Conservation (phyloP, 345 rosid species). For the Citrus trifoliata region DNA sequence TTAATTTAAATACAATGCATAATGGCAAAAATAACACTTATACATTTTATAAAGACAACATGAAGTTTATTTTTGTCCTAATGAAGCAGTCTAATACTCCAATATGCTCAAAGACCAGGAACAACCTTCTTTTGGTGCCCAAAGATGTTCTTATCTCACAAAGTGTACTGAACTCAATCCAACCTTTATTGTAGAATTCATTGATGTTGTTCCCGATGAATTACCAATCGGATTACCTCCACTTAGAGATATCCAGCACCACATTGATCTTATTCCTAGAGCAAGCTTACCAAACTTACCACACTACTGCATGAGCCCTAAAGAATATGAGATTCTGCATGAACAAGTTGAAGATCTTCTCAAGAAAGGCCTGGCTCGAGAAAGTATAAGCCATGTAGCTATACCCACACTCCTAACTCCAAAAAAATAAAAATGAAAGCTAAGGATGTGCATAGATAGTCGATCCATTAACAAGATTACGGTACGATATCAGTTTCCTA, state of each 20-base stretch:
- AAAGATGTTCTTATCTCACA: background rate
- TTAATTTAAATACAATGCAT: background rate
- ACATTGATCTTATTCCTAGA: background rate
- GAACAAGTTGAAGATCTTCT: background rate
- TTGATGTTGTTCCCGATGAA: background rate
- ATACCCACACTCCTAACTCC: background rate
- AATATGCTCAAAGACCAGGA: background rate
- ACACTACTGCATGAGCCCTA: background rate
- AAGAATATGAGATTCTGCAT: background rate
- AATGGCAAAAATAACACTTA: background rate
- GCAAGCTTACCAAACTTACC: background rate
- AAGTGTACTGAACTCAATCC: background rate
- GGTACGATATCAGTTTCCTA: too few species aligned
- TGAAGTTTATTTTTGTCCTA: background rate
- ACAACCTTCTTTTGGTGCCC: background rate
- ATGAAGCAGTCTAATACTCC: background rate
- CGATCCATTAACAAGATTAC: background rate
- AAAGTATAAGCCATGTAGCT: background rate
- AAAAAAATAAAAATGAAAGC: too few species aligned
- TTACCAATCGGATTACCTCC: background rate
- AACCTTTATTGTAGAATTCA: too few species aligned
- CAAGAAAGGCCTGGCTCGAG: background rate
- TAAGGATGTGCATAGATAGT: background rate
- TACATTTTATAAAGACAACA: background rate
- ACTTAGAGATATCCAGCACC: background rate